These are phyloP conservation scores for Phaseolus lunatus DNA, from an alignment of 306 rosid genomes.

Conservation along the genomic window DNA sequence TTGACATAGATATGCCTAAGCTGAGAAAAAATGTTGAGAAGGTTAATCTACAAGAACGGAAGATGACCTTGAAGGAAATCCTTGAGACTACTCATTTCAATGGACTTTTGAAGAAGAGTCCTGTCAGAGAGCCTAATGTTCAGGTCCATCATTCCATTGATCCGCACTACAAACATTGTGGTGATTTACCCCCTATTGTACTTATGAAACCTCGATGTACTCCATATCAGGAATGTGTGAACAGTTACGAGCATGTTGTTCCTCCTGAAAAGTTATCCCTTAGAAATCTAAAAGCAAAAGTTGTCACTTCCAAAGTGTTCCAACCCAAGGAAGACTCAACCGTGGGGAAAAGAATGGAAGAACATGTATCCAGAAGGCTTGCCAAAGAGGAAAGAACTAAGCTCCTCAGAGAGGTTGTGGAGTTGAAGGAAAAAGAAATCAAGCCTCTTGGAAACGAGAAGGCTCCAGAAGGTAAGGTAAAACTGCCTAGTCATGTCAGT, in stretches of 20 bases:
- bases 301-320: slow-evolving; percentile 47
- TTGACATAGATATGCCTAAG: slow-evolving; percentile 62
- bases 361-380: slow-evolving; percentile 47
- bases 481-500: slow-evolving; percentile 46
- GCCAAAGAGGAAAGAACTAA: slow-evolving; percentile 51
- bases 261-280: slow-evolving; percentile 50
- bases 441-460: slow-evolving; percentile 57
- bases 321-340: slow-evolving; percentile 51
- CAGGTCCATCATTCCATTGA: slow-evolving; percentile 33
- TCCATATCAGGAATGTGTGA: slow-evolving; percentile 42
- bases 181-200: slow-evolving; percentile 68
- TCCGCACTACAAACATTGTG: slow-evolving; percentile 38
- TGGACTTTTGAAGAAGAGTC: slow-evolving; percentile 61
- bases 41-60: slow-evolving; percentile 52
- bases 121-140: slow-evolving; percentile 52
- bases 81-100: slow-evolving; percentile 71
- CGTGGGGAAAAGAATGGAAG: slow-evolving; percentile 48
- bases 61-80: slow-evolving; percentile 69
- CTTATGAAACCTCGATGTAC: slow-evolving; percentile 70
- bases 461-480: slow-evolving; percentile 53
- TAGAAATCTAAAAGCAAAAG: slow-evolving; percentile 52
- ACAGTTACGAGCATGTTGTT: slow-evolving; percentile 40
- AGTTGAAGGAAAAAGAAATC: slow-evolving; percentile 53
- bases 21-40: slow-evolving; percentile 51
- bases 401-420: slow-evolving; percentile 44